Conservation (phyloP, 2,329 filamentous ascomycete genomes). For the Calonectria crousiana region DNA sequence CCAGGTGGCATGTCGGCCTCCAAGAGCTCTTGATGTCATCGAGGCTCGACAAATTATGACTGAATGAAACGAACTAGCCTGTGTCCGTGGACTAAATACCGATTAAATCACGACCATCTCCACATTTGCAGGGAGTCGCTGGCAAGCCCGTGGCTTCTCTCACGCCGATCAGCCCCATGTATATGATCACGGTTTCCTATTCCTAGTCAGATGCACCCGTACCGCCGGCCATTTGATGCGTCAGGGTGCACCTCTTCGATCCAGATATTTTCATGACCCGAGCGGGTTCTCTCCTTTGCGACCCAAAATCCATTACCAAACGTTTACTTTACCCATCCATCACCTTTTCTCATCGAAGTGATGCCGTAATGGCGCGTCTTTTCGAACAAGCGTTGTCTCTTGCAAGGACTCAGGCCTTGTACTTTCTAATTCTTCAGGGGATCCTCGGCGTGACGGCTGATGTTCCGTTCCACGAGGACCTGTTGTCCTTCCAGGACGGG, state of each 20-base stretch:
- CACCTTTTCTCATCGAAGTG: background rate
- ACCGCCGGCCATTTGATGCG: background rate
- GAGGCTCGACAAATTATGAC: background rate
- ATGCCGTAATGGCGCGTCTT: background rate
- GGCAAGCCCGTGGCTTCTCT: background rate
- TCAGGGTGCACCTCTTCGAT: background rate
- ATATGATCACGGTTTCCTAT: background rate
- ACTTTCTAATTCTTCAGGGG: background rate
- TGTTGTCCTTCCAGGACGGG: background rate
- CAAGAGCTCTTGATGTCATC: background rate
- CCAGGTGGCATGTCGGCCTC: background rate
- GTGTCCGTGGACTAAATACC: background rate
- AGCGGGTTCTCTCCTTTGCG: background rate
- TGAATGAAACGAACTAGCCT: background rate
- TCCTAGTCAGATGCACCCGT: background rate
- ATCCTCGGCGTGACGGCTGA: background rate
- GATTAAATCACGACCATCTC: background rate
- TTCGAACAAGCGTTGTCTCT: background rate
- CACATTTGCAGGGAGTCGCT: background rate
- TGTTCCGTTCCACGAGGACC: background rate
- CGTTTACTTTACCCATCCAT: background rate
- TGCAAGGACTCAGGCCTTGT: background rate
- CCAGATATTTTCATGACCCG: background rate
- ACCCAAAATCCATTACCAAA: background rate
- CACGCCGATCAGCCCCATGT: background rate